Percentiles rank a stretch among this genome's conserved stretches.
phyloP scores from a whole-genome alignment of 2,329 filamentous ascomycete species.

The Endoconidiophora polonica region DNA sequence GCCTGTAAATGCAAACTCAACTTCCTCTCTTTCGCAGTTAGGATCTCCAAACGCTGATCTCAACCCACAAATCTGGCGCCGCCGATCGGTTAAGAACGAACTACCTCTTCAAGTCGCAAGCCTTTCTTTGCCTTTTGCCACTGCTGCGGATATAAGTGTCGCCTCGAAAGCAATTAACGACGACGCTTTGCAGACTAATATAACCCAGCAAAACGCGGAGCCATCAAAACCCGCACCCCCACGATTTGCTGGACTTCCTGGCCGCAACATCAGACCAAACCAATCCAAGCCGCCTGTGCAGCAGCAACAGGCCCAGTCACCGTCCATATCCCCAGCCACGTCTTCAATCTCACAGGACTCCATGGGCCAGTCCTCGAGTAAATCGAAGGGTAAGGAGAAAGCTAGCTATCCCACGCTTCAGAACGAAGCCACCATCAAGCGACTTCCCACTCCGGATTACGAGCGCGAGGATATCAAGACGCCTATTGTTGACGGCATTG shows the following conservation, averaged over 20 bases:
- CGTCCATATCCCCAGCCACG: not conserved
- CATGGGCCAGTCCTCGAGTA: slow-evolving; percentile 7
- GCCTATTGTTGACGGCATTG: slow-evolving; percentile 21
- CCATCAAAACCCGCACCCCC: not conserved
- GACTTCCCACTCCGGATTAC: slow-evolving; percentile 34
- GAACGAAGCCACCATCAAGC: slow-evolving; percentile 16
- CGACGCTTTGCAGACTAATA: not conserved
- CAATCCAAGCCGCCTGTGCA: slow-evolving; percentile 12
- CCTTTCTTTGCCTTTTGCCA: slow-evolving; percentile 18
- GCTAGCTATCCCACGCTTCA: slow-evolving; percentile 7
- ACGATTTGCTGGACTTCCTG: slow-evolving; percentile 16
- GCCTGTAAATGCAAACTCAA: not conserved
- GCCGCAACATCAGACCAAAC: slow-evolving; percentile 17
- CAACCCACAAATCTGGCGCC: slow-evolving; percentile 27
- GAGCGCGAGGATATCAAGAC: slow-evolving; percentile 26
- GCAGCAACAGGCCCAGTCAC: slow-evolving; percentile 2
- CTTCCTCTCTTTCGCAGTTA: not conserved
- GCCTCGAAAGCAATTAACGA: not conserved
- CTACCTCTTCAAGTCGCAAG: slow-evolving; percentile 29
- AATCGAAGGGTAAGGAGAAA: slow-evolving; percentile 6
- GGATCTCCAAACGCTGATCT: slow-evolving; percentile 4
- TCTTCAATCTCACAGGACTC: not conserved
- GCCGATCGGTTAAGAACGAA: slow-evolving; percentile 34
- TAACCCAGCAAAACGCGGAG: not conserved
- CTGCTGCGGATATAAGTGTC: not conserved